Conservation (phyloP, 371 early-diverging fungal species). For the Thermomucor indicae-seudaticae region DNA sequence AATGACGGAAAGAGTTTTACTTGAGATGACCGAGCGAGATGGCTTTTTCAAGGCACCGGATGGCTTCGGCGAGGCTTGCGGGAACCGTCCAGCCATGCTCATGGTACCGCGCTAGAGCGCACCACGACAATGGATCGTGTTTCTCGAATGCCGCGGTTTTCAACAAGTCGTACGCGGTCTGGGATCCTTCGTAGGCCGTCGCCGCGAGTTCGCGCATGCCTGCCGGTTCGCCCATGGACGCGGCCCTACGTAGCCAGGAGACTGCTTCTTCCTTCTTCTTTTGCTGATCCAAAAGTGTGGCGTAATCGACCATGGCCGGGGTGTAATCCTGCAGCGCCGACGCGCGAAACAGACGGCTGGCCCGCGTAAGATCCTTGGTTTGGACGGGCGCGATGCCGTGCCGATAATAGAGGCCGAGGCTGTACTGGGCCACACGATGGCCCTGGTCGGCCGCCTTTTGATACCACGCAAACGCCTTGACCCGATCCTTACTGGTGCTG, state of each 20-base stretch:
- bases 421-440: conserved; percentile 32
- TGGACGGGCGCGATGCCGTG: conserved; percentile 33
- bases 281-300: conserved; percentile 12
- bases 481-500: conserved; percentile 11
- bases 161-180: conserved; percentile 6
- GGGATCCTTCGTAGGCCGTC: conserved; percentile 3
- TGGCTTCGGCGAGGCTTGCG: conserved; percentile 10
- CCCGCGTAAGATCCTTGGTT: conserved; percentile 20
- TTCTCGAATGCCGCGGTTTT: conserved; percentile 6
- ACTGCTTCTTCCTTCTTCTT: conserved; percentile 5
- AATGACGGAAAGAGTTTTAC: conserved; percentile 16
- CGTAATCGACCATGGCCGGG: conserved; percentile 31
- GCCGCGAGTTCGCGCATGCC: conserved; percentile 6
- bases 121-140: conserved; percentile 12
- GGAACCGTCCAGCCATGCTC: conserved; percentile 18
- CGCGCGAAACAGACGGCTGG: conserved; percentile 25
- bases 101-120: conserved; percentile 22
- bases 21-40: conserved; percentile 16
- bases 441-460: conserved; percentile 44
- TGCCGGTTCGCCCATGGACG: conserved; percentile 1
- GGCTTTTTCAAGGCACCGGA: conserved; percentile 24
- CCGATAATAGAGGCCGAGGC: conserved; percentile 41
- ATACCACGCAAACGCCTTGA: conserved; percentile 48
- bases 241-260: conserved; percentile 8
- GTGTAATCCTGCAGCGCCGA: conserved; percentile 31